Evolutionary conservation across 106 monocot species (phyloP), one percentile per base, ranked within the genome.

Genomic region (Gastrodia elata): DNA sequence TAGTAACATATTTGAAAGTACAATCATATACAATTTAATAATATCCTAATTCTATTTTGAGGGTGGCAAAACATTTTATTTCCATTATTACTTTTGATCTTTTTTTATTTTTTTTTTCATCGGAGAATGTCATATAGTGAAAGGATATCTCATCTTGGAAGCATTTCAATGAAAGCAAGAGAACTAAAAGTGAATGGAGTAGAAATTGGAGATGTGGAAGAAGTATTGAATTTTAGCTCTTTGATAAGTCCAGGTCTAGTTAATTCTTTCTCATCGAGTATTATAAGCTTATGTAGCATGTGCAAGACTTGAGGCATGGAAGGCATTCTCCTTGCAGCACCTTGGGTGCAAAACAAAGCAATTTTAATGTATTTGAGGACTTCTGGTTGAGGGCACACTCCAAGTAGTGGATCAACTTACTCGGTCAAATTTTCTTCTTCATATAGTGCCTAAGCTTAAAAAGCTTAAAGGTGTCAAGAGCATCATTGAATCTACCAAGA

Each of bases 271-370:
- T 86, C 88, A 25, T 86, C 80, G 15, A 92, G 74, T 18, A 25
- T 30, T 25, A 82, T 64, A 0, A 76, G 81, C 28, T 82, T 82
- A 5, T 86, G 84, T 52, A 92, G 64, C 91, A 92, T 92, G 18
- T 82, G 80, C 10, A 88, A 40, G 39, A 89, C 88, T 72, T 89
- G 83, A 2, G 72, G 44, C 88, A 92, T 88, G 4, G 86, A 75
- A 28, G 91, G 91, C 70, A 88, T 77, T 15, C 88, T 77, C 0
- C 71, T 73, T 0, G 86, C 84, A 30, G 82, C 77, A 36, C 77
- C 88, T 77, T 92, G 91, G 18, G 82, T 83, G 78, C 91, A 91
- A 69, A 91, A 91, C 15, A 91, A 80, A 25, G 82, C 91, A 8
- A 84, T 80, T 73, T 88, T 91, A 15, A 86, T 84, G 78, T 77